Base-by-base conservation (phyloP, 257 asterid species). In the Rehmannia glutinosa region DNA sequence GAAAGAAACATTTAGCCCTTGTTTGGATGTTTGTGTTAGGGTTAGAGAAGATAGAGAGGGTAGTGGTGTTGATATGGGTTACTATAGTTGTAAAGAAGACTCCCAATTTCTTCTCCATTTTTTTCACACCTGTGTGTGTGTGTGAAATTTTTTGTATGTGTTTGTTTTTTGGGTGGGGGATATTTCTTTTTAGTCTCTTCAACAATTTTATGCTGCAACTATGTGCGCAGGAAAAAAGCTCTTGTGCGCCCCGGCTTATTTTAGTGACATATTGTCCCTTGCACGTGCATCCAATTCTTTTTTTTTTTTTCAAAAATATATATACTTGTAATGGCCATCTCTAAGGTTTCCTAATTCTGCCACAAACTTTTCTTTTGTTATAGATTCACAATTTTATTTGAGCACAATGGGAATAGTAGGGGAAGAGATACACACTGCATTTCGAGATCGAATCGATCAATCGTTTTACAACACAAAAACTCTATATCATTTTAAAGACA, bases 41-140 rank as follows among this genome's bases (percentile, higher is more conserved):
- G 90, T 77, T 75, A 46, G 72, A 39, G 80, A 56, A 68, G 71
- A 50, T 47, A 72, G 70, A 65, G 64, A 51, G 77, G 72, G 56
- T 35, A 51, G 76, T 65, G 73, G 64, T 30, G 74, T 24, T 66
- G 77, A 71, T 62, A 56, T 50, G 78, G 73, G 81, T 68, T 43
- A 72, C 73, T 45, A 73, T 76, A 67, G 78, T 72, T 75, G 91
- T 75, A 73, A 83, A 76, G 82, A 78, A 73, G 86, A 80, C 89
- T 81, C 85, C 70, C 84, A 78, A 74, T 76, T 84, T 88, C 94
- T 81, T 86, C 88, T 84, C 93, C 90, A 76, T 87, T 84, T 82
- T 83, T 77, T 82, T 74, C 87, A 66, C 80, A 59, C 80, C 76
- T 74, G 81, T 58, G 74, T 59, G 76, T 68, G 75, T 68, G 33